Evolutionary conservation across 495 filamentous ascomycete species (phyloP).

Genomic region (Tuber indicum): DNA sequence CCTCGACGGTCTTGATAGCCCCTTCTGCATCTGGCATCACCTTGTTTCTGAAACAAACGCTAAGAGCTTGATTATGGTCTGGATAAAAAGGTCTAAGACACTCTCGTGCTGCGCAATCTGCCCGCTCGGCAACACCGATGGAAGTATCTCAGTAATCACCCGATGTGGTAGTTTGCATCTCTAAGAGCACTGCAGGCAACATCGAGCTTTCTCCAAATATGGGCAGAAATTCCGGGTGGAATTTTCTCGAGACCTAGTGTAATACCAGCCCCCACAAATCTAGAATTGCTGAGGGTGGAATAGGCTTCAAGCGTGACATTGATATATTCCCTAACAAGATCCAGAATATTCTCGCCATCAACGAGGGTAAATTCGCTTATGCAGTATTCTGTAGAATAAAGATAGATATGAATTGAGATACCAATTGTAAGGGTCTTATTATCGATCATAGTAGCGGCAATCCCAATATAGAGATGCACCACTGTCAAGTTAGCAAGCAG

Average conservation of each 20-base stretch:
- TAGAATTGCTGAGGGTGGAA: conserved; percentile 56
- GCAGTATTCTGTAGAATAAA: conserved; percentile 70
- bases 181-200: conserved; percentile 60
- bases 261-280: conserved; percentile 60
- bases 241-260: conserved; percentile 50
- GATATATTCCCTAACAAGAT: conserved; percentile 52
- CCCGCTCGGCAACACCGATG: conserved; percentile 69
- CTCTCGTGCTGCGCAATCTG: conserved; percentile 78
- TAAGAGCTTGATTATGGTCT: conserved; percentile 60
- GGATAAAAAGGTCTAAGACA: conserved; percentile 76
- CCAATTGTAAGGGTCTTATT: conserved; percentile 53
- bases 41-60: conserved; percentile 63
- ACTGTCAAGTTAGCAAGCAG: background rate
- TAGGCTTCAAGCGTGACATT: conserved; percentile 52
- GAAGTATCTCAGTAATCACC: conserved; percentile 12
- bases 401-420: conserved; percentile 67
- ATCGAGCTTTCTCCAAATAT: conserved; percentile 72
- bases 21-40: conserved; percentile 65
- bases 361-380: conserved; percentile 51
- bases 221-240: conserved; percentile 58
- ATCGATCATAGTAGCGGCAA: conserved; percentile 52
- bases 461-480: conserved; percentile 60
- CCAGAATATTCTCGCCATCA: conserved; percentile 39
- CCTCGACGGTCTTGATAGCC: conserved; percentile 48
- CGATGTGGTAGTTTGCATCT: conserved; percentile 36